Evolutionary conservation across 2,329 filamentous ascomycete genomes (phyloP), one percentile per base, ranked within the genome.

Genomic region (Sphaerostilbella broomeana): DNA sequence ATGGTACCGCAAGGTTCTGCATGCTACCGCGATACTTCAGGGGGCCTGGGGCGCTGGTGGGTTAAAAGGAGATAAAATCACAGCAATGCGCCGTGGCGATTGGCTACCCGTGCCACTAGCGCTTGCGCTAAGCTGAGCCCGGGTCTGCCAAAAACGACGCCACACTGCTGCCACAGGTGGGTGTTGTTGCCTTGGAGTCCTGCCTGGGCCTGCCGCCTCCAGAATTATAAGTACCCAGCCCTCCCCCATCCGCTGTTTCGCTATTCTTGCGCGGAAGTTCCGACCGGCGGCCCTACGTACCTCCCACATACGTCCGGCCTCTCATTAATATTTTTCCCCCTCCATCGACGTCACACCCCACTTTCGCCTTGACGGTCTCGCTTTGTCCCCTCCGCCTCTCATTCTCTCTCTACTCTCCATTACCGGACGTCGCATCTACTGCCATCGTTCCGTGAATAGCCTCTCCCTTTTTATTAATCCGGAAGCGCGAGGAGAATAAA

Each of bases 201-300:
- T 60, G 61, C 59, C 55, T 56, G 51, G 58, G 54, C 51, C 52
- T 52, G 54, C 55, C 51, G 49, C 46, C 51, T 48, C 46, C 56
- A 72, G 70, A 73, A 73, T 68, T 75, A 75, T 75, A 75, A 75
- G 64, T 64, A 72, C 63, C 58, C 56, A 59, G 59, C 59, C 64
- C 64, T 69, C 70, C 72, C 72, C 70, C 72, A 65, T 62, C 65
- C 55, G 59, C 57, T 60, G 60, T 66, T 68, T 65, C 57, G 60
- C 63, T 57, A 58, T 56, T 68, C 62, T 65, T 64, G 70, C 65
- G 69, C 64, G 69, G 70, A 74, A 73, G 64, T 68, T 63, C 67
- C 69, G 69, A 74, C 68, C 67, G 62, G 67, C 64, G 66, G 68
- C 69, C 69, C 57, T 70, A 65, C 67, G 68, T 68, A 70, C 59